Base-by-base conservation (phyloP, 441 rosid species). In the Bocquillonia castaneifolia region DNA sequence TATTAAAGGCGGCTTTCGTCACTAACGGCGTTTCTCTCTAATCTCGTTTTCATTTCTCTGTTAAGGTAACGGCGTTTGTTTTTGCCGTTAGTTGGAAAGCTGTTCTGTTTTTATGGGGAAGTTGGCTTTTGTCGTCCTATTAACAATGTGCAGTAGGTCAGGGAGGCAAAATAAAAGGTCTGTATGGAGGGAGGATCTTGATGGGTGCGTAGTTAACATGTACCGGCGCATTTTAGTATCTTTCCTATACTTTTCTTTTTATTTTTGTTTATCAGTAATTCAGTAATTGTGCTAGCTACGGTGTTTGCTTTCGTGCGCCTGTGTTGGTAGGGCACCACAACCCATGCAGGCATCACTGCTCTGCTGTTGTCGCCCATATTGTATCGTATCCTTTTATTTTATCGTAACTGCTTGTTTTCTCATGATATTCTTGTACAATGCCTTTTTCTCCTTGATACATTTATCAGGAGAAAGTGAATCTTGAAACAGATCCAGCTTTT, bases 21-120 rank as follows among this genome's bases (percentile, higher is more conserved):
- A 54, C 58, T 70, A 81, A 84, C 87, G 90, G 59, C 84, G 88
- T 81, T 75, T 45, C 25, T 62, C 40, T 23, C 57, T 72, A 5
- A 26, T 68, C 59, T 31, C 17, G 23, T 39, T 36, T 29, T 17
- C 48, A 63, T 77, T 68, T 76, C 32, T 54, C 2, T 10, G 42
- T 32, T 6, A 18, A 52, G 0, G n/a, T 80, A 76, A 86, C 90
- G 87, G 71, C 52, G 90, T 80, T 67, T 70, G 74, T 63, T 63
- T 67, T 67, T 63, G 78, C 73, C 85, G 88, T 83, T 69, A 72
- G 72, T 70, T 76, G 77, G 81, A 80, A 83, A 82, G 88, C 67
- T 81, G 85, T 86, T 81, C 82, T 74, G 88, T 82, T 82, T 86
- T 82, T 83, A 80, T 72, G 79, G 84, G 86, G 79, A 84, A 85